Base-by-base conservation (phyloP, 2,329 filamentous ascomycete species). In the Pseudogymnoascus sp. region DNA sequence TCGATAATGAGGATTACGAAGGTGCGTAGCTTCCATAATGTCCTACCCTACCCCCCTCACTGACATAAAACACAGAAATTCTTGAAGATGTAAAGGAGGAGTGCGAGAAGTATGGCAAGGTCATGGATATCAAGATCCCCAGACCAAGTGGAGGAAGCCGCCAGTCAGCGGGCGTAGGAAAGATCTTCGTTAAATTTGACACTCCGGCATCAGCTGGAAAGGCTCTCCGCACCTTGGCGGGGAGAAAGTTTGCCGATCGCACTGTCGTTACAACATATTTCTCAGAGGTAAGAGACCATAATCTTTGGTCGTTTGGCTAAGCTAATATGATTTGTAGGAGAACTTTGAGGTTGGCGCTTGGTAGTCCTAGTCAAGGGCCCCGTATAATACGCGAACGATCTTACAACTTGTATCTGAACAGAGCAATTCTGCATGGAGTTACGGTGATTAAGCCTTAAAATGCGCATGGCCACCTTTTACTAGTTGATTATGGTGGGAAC, bases 201-300 rank as follows among this genome's bases (percentile, higher is more conserved):
- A 84, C 81, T 2, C 79, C 84, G 2, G 91, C 92, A 61, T 86
- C 87, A 7, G 90, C 93, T 19, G 88, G 89, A 66, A 93, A 90
- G 72, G 96, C 95, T 6, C 80, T 99, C 63, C 87, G 88, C 71
- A 88, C 91, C n/a, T 80, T 99, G 70, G 95, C 96, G 31, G 95
- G 95, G 56, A 85, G 96, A 68, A 97, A 97, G 75, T 99, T 99
- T 74, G 90, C 93, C 0, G 91, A 97, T 77, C 86, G 96, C 70
- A 99, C 95, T 3, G 96, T 99, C 29, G 92, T 99, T 11, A 92
- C 91, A 2, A 97, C 95, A 3, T 97, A 95, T 77, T 99, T 97
- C 75, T 90, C 92, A 21, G 96, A 97, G 84, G 90, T 91, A 79
- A 76, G 79, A 66, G 61, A 35, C 21, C 24, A 61, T 38, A 38